phyloP scores from a whole-genome alignment of 2,329 filamentous ascomycete species.

The Colletotrichum chrysophilum region DNA sequence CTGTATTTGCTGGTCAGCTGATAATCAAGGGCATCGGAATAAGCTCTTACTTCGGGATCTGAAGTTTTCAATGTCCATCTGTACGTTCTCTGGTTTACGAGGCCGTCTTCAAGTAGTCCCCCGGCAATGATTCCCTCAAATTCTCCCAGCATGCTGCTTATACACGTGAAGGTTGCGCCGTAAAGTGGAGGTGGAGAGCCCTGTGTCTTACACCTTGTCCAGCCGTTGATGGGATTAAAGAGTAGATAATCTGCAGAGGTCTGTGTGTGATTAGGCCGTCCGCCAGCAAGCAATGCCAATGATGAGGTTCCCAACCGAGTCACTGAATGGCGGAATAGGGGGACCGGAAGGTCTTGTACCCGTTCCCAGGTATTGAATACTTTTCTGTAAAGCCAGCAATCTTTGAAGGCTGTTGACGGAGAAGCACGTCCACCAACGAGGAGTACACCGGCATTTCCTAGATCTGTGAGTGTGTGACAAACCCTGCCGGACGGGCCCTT shows the following conservation, averaged over 20 bases:
- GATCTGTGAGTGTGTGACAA: slow-evolving; percentile 77
- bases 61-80: slow-evolving; percentile 62
- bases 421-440: slow-evolving; percentile 82
- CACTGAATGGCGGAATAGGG: slow-evolving; percentile 78
- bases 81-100: slow-evolving; percentile 67
- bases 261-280: slow-evolving; percentile 55
- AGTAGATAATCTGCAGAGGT: slow-evolving; percentile 60
- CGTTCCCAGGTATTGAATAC: slow-evolving; percentile 63
- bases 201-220: slow-evolving; percentile 45
- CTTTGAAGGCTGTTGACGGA: slow-evolving; percentile 69
- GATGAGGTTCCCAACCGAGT: slow-evolving; percentile 54
- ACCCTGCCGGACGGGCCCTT: slow-evolving; percentile 57
- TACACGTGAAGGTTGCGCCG: slow-evolving; percentile 45
- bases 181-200: slow-evolving; percentile 44
- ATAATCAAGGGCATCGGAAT: neutral
- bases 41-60: slow-evolving; percentile 37
- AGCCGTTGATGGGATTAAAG: slow-evolving; percentile 53
- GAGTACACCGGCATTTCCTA: slow-evolving; percentile 64
- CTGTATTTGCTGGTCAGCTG: neutral
- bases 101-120: slow-evolving; percentile 71
- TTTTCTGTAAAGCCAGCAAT: slow-evolving; percentile 77
- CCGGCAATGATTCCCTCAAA: slow-evolving; percentile 71
- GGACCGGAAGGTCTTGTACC: slow-evolving; percentile 68
- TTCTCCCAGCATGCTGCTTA: slow-evolving; percentile 27
- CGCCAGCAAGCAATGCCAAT: slow-evolving; percentile 65